A percentile compares a stretch with the other conserved stretches of the same genome.
Conservation (phyloP, 1,139 yeast species). For the Lizanozyma gosingica region DNA sequence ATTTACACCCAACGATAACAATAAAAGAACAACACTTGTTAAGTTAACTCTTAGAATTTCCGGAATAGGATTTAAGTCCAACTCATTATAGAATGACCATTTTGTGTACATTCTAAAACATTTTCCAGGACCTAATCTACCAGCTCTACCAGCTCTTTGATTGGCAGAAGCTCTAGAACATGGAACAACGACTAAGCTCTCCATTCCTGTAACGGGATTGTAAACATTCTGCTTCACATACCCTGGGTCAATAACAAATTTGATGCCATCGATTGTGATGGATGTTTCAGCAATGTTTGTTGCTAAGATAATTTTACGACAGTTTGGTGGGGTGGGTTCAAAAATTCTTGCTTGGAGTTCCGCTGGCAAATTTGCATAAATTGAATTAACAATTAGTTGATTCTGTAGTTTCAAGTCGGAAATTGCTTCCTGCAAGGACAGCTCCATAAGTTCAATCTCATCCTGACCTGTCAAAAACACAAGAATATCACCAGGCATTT, state of each 20-base stretch:
- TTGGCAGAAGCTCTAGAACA: slow-evolving; percentile 93
- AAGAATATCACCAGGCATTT: slow-evolving; percentile 70
- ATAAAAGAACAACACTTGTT: slow-evolving; percentile 61
- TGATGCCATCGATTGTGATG: slow-evolving; percentile 86
- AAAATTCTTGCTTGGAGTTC: slow-evolving; percentile 76
- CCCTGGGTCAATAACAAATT: slow-evolving; percentile 86
- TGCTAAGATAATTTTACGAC: slow-evolving; percentile 85
- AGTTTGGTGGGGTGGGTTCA: slow-evolving; percentile 73
- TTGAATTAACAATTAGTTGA: slow-evolving; percentile 61
- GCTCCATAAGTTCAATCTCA: slow-evolving; percentile 80
- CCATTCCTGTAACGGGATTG: slow-evolving; percentile 85
- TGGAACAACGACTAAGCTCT: slow-evolving; percentile 72
- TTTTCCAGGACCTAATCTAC: slow-evolving; percentile 93
- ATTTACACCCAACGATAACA: slow-evolving; percentile 73
- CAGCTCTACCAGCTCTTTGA: slow-evolving; percentile 96
- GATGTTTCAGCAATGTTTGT: slow-evolving; percentile 97
- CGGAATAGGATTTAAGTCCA: slow-evolving; percentile 75
- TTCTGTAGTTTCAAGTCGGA: slow-evolving; percentile 57
- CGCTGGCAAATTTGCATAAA: slow-evolving; percentile 86
- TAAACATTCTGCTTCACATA: slow-evolving; percentile 82
- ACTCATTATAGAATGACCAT: slow-evolving; percentile 72
- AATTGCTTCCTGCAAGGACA: slow-evolving; percentile 60
- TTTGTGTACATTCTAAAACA: slow-evolving; percentile 86
- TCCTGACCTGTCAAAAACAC: slow-evolving; percentile 93
- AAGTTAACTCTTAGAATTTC: slow-evolving; percentile 82